phyloP scores from a whole-genome alignment of 352 stramenopile species.

The Phytophthora vignae region DNA sequence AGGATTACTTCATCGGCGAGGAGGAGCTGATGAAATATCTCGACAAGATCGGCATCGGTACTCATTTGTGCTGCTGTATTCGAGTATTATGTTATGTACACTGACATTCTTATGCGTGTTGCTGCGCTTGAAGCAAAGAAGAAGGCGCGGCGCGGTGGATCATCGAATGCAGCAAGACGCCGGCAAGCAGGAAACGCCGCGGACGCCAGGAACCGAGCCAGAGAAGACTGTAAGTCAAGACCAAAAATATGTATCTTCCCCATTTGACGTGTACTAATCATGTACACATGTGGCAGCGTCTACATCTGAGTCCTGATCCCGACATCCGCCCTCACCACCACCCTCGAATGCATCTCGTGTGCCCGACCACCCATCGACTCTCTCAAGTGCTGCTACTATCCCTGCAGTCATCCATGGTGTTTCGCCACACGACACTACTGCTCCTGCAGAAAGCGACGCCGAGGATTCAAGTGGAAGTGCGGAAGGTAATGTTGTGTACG shows the following conservation, averaged over 20 bases:
- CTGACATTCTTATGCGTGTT: background rate
- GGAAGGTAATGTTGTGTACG: background rate
- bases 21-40: constrained; percentile 4
- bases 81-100: too few relatives aligned
- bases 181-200: too few relatives aligned
- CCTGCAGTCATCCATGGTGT: background rate
- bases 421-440: background rate
- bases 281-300: too few relatives aligned
- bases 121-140: background rate
- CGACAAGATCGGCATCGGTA: constrained; percentile 6
- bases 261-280: too few relatives aligned
- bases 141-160: background rate
- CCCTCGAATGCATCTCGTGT: too few relatives aligned
- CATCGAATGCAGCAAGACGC: too few relatives aligned
- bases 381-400: too few relatives aligned
- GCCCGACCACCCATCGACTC: too few relatives aligned
- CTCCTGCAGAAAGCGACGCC: background rate
- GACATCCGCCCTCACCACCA: too few relatives aligned
- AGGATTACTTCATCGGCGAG: constrained; percentile 8
- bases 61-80: background rate
- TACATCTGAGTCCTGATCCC: too few relatives aligned
- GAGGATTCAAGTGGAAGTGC: background rate
- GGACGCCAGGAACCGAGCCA: background rate
- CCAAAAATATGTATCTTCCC: too few relatives aligned
- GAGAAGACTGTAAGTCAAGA: background rate